These are phyloP conservation scores for Beauveria sp. DNA, from an alignment of 2,329 filamentous ascomycete genomes.

Conservation along the genomic window DNA sequence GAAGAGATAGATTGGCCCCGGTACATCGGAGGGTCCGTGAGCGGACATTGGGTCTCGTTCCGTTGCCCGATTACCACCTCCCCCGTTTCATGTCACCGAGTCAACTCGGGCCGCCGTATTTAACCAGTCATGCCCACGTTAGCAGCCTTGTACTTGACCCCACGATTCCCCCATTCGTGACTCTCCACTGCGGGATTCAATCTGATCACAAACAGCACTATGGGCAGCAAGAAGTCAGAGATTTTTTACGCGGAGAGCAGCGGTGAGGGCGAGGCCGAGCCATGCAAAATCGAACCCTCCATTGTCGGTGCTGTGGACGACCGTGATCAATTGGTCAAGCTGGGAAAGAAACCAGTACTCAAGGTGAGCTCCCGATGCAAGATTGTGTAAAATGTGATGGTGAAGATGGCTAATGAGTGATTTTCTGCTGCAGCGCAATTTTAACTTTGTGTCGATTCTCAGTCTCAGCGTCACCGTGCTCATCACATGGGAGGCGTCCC, in stretches of 20 bases:
- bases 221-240: background rate
- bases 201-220: background rate
- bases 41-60: background rate
- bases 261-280: background rate
- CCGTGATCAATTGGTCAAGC: conserved; percentile 7
- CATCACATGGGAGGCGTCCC: conserved; percentile 38
- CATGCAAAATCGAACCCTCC: background rate
- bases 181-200: background rate
- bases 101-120: background rate
- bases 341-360: conserved; percentile 7
- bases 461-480: conserved; percentile 39
- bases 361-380: background rate
- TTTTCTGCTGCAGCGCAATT: conserved; percentile 27
- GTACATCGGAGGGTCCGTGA: background rate
- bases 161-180: background rate
- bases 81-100: background rate
- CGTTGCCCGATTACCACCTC: background rate
- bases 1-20: background rate
- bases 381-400: background rate
- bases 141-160: background rate
- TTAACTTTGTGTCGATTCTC: conserved; percentile 36
- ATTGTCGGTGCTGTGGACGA: background rate
- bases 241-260: background rate
- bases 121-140: background rate
- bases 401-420: background rate